phyloP scores from a whole-genome alignment of 805 yeast species.

The Metschnikowia corniflorae region DNA sequence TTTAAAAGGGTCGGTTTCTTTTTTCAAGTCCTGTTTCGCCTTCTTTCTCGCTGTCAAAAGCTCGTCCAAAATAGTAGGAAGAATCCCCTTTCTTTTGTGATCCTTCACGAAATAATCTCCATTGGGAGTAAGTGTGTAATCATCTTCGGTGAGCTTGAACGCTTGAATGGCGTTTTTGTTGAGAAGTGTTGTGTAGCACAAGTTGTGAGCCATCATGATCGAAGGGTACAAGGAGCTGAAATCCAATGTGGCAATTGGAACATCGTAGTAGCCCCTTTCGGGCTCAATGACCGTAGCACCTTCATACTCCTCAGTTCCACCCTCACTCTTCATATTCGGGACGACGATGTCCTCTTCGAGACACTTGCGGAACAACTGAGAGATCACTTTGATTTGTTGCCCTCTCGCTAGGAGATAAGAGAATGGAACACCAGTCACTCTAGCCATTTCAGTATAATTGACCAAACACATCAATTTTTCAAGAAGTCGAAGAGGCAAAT shows the following conservation, averaged over 20 bases:
- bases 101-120: constrained; percentile 85
- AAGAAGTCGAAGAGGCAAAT: constrained; percentile 77
- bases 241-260: constrained; percentile 96
- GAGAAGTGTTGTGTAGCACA: constrained; percentile 88
- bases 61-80: constrained; percentile 90
- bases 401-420: constrained; percentile 87
- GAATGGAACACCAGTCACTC: constrained; percentile 98
- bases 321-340: constrained; percentile 84
- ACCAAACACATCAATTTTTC: constrained; percentile 96
- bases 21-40: constrained; percentile 86
- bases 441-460: constrained; percentile 98
- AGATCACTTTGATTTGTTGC: constrained; percentile 95
- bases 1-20: constrained; percentile 91
- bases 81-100: constrained; percentile 69
- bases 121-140: constrained; percentile 84
- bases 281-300: constrained; percentile 99
- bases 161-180: constrained; percentile 66
- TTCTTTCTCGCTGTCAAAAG: constrained; percentile 86
- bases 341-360: constrained; percentile 79
- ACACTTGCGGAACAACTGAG: constrained; percentile 93
- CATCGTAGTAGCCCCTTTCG: constrained; percentile 88
- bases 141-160: constrained; percentile 60
- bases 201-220: constrained; percentile 83
- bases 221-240: constrained; percentile 97
- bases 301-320: constrained; percentile 87